Evolutionary conservation across 441 rosid species (phyloP).

Genomic region (Populus hybrid): DNA sequence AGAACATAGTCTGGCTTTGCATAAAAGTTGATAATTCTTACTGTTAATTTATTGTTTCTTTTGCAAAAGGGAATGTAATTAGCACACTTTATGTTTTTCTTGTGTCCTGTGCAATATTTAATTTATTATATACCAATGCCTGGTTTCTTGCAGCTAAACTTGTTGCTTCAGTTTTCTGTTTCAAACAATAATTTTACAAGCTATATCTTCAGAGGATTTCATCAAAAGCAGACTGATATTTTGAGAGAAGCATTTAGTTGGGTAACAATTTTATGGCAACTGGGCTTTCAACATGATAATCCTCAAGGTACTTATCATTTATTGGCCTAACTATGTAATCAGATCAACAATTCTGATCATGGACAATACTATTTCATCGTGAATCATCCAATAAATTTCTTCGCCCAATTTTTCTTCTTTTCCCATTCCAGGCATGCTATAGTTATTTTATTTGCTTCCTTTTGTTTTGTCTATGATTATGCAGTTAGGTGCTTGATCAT

Average conservation of each 20-base stretch:
- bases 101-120: background rate
- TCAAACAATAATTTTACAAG: slow-evolving; percentile 43
- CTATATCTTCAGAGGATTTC: slow-evolving; percentile 26
- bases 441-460: slow-evolving; percentile 1
- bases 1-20: background rate
- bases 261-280: slow-evolving; percentile 84
- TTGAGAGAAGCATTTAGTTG: slow-evolving; percentile 56
- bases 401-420: background rate
- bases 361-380: background rate
- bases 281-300: slow-evolving; percentile 87
- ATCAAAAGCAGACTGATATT: slow-evolving; percentile 36
- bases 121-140: slow-evolving; percentile 4
- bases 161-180: slow-evolving; percentile 64
- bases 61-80: background rate
- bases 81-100: background rate
- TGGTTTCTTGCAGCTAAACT: slow-evolving; percentile 55
- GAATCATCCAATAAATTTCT: background rate
- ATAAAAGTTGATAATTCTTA: background rate
- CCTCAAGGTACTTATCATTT: slow-evolving; percentile 64
- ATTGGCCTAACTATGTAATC: slow-evolving; percentile 13
- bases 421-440: slow-evolving; percentile 1
- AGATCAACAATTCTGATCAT: background rate
- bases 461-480: slow-evolving; percentile 19
- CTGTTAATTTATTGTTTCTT: background rate
- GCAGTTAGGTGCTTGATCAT: slow-evolving; percentile 96